phyloP scores from a whole-genome alignment of 2,329 filamentous ascomycete species.

The Ilyonectria robusta region DNA sequence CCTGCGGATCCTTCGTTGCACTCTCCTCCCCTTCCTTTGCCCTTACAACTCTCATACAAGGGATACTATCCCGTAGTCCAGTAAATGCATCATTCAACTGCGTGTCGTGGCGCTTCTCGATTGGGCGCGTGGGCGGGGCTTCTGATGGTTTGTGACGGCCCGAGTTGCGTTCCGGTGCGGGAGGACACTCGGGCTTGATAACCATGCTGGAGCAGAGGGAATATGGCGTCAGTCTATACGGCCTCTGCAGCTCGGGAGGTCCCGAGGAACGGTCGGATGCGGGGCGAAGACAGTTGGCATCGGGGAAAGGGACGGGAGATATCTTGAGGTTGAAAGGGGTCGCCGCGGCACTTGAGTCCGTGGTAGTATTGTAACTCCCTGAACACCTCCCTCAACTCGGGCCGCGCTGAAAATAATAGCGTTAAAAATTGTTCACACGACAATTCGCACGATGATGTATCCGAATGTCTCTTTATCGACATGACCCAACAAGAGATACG shows the following conservation, averaged over 20 bases:
- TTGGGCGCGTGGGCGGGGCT: not conserved
- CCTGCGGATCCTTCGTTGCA: not conserved
- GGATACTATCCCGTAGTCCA: not conserved
- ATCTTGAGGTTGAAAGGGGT: conserved; percentile 9
- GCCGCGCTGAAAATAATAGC: not conserved
- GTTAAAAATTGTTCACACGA: not conserved
- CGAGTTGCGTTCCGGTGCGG: no score
- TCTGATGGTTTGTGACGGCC: not conserved
- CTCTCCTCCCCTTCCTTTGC: not conserved
- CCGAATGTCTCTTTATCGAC: conserved; percentile 1
- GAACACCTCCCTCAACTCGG: not conserved
- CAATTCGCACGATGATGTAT: conserved; percentile 1
- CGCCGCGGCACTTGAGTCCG: not conserved
- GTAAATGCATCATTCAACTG: not conserved
- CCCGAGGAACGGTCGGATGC: conserved; percentile 8
- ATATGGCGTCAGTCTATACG: conserved; percentile 4
- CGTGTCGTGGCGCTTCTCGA: not conserved
- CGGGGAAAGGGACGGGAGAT: conserved; percentile 4
- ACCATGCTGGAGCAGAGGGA: not conserved
- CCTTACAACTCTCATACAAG: not conserved
- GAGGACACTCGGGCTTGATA: no score
- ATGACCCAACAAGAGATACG: conserved; percentile 4
- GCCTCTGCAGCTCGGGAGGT: conserved; percentile 8
- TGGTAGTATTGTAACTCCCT: not conserved
- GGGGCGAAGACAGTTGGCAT: conserved; percentile 9